Evolutionary conservation across 2,329 filamentous ascomycete genomes (phyloP).

Genomic region (Trichoderma asperellum): DNA sequence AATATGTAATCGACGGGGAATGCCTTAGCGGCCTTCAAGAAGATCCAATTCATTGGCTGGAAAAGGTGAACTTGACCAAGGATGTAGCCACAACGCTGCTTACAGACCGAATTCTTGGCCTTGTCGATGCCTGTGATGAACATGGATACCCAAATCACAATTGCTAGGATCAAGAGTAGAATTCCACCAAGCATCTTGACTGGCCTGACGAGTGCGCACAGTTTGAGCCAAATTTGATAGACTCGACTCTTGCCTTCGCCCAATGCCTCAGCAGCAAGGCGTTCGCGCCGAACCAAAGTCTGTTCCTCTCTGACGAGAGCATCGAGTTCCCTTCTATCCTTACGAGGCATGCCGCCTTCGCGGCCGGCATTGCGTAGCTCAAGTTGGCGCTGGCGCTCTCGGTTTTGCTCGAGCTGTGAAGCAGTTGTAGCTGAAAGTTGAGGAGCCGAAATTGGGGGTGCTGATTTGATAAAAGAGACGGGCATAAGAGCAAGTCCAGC

Average conservation of each 20-base stretch:
- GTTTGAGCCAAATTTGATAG: slow-evolving; percentile 76
- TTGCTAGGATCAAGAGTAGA: slow-evolving; percentile 71
- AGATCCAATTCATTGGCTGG: slow-evolving; percentile 89
- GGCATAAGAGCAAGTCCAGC: slow-evolving; percentile 87
- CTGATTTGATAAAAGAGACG: slow-evolving; percentile 88
- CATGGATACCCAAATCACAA: slow-evolving; percentile 88
- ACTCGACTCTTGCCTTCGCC: slow-evolving; percentile 77
- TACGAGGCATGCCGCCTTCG: slow-evolving; percentile 73
- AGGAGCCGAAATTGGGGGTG: slow-evolving; percentile 82
- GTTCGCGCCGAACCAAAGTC: slow-evolving; percentile 85
- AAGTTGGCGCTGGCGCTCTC: slow-evolving; percentile 88
- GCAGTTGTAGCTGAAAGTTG: slow-evolving; percentile 76
- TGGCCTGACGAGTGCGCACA: slow-evolving; percentile 81
- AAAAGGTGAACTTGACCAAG: slow-evolving; percentile 86
- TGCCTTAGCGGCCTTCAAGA: slow-evolving; percentile 73
- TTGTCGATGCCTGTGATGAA: slow-evolving; percentile 96
- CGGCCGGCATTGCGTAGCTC: slow-evolving; percentile 82
- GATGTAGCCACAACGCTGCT: slow-evolving; percentile 87
- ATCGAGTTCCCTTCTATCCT: slow-evolving; percentile 88
- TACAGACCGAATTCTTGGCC: slow-evolving; percentile 92
- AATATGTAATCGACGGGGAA: slow-evolving; percentile 94
- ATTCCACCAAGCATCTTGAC: slow-evolving; percentile 87
- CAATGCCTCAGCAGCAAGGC: slow-evolving; percentile 79
- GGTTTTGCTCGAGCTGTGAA: slow-evolving; percentile 81
- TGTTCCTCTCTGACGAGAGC: slow-evolving; percentile 86